Percentiles rank a stretch among this genome's conserved stretches.
These are phyloP conservation scores for Albugo laibachii DNA, from an alignment of 352 stramenopile genomes.

Conservation along the genomic window DNA sequence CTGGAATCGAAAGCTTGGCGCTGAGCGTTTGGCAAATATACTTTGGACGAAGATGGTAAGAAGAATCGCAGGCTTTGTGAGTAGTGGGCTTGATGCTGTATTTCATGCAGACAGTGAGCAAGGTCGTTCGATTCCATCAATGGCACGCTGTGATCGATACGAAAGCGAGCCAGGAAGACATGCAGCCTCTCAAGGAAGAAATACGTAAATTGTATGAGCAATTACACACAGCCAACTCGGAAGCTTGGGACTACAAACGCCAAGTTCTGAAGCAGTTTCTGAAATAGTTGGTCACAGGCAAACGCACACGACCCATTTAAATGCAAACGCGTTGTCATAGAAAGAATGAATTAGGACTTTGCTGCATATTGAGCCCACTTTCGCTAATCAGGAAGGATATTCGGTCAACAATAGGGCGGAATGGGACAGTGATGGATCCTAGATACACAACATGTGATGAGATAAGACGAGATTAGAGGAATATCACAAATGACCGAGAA, in stretches of 20 bases:
- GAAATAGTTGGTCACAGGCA: constrained; percentile 1
- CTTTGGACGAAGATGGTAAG: constrained; percentile 18
- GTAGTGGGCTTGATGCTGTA: not conserved
- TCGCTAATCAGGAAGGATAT: too few relatives aligned
- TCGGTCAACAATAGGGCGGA: too few relatives aligned
- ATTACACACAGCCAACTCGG: constrained; percentile 37
- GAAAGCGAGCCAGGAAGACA: constrained; percentile 9
- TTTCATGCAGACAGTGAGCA: constrained; percentile 15
- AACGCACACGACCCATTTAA: too few relatives aligned
- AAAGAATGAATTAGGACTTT: too few relatives aligned
- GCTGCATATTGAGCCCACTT: too few relatives aligned
- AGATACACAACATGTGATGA: too few relatives aligned
- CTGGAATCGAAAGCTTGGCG: constrained; percentile 50
- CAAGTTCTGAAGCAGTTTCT: constrained; percentile 62
- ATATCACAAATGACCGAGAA: too few relatives aligned
- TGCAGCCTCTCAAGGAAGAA: constrained; percentile 26
- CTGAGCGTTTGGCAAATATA: constrained; percentile 31
- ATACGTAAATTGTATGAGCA: constrained; percentile 52
- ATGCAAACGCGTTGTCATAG: too few relatives aligned
- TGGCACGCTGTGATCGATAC: constrained; percentile 10
- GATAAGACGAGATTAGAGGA: too few relatives aligned
- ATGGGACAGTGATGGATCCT: too few relatives aligned
- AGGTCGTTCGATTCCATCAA: constrained; percentile 14
- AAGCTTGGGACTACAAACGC: constrained; percentile 54
- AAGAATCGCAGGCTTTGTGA: not conserved